Evolutionary conservation across 768 basidiomycete species (phyloP).

Genomic region (Serendipita indica): DNA sequence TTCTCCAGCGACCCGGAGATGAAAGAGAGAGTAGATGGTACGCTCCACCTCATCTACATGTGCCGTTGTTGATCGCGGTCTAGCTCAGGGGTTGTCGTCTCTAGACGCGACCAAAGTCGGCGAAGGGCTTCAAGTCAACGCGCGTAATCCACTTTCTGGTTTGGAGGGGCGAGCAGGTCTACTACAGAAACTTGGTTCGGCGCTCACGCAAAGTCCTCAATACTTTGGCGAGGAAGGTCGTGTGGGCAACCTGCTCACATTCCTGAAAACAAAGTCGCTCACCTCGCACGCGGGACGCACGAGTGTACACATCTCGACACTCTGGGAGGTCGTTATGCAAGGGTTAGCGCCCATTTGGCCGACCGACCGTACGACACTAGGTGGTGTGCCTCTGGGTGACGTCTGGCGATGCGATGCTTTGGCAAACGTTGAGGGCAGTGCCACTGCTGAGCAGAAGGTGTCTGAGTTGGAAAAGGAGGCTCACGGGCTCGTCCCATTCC

Average conservation of each 20-base stretch:
- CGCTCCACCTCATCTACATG: conserved; percentile 21
- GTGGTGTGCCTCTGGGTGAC: conserved; percentile 64
- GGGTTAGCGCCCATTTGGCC: conserved; percentile 88
- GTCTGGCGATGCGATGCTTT: conserved; percentile 74
- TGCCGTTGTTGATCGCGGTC: neutral
- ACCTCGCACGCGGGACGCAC: conserved; percentile 26
- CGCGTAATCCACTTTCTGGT: conserved; percentile 75
- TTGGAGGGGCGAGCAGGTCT: conserved; percentile 74
- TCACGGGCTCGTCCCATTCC: conserved; percentile 77
- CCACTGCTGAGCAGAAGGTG: conserved; percentile 14
- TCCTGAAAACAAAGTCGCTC: conserved; percentile 46
- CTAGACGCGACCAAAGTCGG: conserved; percentile 48
- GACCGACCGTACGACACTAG: conserved; percentile 44
- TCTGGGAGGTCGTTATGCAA: conserved; percentile 73
- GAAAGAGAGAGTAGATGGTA: conserved; percentile 70
- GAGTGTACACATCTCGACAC: conserved; percentile 51
- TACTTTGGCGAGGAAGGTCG: conserved; percentile 63
- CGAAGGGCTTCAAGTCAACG: conserved; percentile 62
- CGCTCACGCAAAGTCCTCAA: conserved; percentile 45
- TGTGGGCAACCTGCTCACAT: conserved; percentile 73
- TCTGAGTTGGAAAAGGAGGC: conserved; percentile 29
- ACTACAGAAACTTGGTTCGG: conserved; percentile 54
- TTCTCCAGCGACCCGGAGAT: conserved; percentile 56
- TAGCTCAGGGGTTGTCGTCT: conserved; percentile 55
- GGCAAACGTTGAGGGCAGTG: conserved; percentile 22